These are phyloP conservation scores for Pyrenophora teres DNA, from an alignment of 2,329 filamentous ascomycete genomes.

Conservation along the genomic window DNA sequence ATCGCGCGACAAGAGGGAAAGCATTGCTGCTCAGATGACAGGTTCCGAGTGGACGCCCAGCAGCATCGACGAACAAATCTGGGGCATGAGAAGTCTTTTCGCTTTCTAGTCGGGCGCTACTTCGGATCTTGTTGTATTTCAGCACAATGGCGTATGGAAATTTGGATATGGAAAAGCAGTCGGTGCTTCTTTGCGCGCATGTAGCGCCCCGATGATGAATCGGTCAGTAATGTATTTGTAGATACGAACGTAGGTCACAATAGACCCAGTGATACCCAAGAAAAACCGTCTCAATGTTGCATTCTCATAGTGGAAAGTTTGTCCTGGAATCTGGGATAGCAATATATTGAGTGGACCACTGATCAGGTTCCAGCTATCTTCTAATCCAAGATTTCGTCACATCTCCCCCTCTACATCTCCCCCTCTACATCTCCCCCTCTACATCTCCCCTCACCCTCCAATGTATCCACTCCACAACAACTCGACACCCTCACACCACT, in stretches of 20 bases:
- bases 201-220: not conserved
- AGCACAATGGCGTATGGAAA: conserved; percentile 9
- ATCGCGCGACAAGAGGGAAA: conserved; percentile 86
- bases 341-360: no score
- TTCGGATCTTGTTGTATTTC: not conserved
- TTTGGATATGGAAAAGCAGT: conserved; percentile 1
- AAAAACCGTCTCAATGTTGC: not conserved
- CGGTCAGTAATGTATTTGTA: conserved; percentile 13
- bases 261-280: conserved; percentile 15
- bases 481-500: no score
- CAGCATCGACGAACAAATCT: conserved; percentile 94
- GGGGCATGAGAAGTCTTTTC: conserved; percentile 45
- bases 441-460: no score
- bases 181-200: conserved; percentile 1
- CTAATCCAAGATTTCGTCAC: no score
- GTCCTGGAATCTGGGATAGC: no score
- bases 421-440: no score
- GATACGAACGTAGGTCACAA: conserved; percentile 12
- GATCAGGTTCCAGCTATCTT: no score
- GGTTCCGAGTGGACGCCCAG: conserved; percentile 69
- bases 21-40: conserved; percentile 92
- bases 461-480: no score
- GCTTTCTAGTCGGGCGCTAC: conserved; percentile 29
- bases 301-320: no score
- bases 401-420: no score